Evolutionary conservation across 2,329 filamentous ascomycete species (phyloP), one percentile per base, ranked within the genome.

Genomic region (Penicillium brevicompactum): DNA sequence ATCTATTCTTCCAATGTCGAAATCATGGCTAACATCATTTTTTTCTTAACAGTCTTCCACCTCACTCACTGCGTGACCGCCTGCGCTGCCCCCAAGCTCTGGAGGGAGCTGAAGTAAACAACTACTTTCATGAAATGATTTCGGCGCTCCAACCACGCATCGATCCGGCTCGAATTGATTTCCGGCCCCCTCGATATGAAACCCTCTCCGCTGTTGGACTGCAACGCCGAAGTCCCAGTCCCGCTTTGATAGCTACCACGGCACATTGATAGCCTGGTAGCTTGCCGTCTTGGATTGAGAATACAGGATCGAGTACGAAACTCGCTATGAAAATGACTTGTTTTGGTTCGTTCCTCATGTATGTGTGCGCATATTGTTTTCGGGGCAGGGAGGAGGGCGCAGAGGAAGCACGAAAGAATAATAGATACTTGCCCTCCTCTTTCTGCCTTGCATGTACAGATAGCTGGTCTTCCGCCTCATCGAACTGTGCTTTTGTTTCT

Each of bases 1-100:
- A 21, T 5, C 7, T 27, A 3, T 27, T 27, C 31, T 51, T n/a
- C 14, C 32, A 41, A 41, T 21, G 14, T 41, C 10, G 9, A 8
- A 27, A 41, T 50, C 22, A 24, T 55, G 47, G 41, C 57, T 61
- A 49, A 68, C 58, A 57, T 46, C 3, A 44, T 37, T 24, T 37
- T 24, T 50, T 24, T 37, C 22, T 50, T 49, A 30, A n/a, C 68
- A 97, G 93, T 97, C 84, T 99, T 99, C 89, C 93, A 99, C 80
- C 90, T 99, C 70, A 88, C 90, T 70, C 94, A 97, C 84, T 99
- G 94, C 82, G 91, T 93, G 62, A 90, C 86, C 70, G 82, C 88
- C 75, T 99, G 94, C 76, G 93, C 94, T 61, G 94, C 94, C 52
- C 92, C 93, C 71, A 97, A 96, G 87, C 89, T 99, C 71, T 99